Conservation (phyloP, 2,329 filamentous ascomycete species). For the Cordyceps cateniannulata region DNA sequence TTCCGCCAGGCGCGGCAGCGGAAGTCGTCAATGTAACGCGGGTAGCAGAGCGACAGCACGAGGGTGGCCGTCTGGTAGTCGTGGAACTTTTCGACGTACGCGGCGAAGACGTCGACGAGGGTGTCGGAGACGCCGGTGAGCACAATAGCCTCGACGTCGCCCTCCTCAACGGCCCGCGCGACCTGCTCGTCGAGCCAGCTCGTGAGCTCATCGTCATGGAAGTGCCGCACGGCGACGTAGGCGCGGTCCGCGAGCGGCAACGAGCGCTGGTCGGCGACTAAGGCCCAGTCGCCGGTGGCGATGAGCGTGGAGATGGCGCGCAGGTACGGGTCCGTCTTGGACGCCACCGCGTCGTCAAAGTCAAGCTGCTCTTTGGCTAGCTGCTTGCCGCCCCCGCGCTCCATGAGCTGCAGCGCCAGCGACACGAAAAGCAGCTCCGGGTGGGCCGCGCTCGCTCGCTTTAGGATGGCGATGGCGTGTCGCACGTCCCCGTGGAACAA, state of each 20-base stretch:
- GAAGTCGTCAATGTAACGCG: conserved; percentile 69
- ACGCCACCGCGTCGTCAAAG: conserved; percentile 52
- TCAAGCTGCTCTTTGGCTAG: conserved; percentile 45
- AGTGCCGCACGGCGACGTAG: conserved; percentile 63
- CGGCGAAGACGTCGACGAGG: conserved; percentile 67
- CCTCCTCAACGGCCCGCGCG: conserved; percentile 52
- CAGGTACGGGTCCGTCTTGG: conserved; percentile 69
- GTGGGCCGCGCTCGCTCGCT: conserved; percentile 55
- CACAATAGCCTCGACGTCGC: conserved; percentile 71
- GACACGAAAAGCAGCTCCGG: conserved; percentile 63
- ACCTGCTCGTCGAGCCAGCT: conserved; percentile 64
- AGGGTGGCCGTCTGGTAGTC: conserved; percentile 76
- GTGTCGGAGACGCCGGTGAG: conserved; percentile 70
- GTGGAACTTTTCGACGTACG: conserved; percentile 67
- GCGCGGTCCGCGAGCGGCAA: conserved; percentile 69
- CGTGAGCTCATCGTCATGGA: conserved; percentile 55
- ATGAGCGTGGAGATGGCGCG: conserved; percentile 74
- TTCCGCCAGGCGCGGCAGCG: conserved; percentile 69
- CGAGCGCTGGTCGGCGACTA: conserved; percentile 65
- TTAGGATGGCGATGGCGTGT: conserved; percentile 63
- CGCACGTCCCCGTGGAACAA: conserved; percentile 66
- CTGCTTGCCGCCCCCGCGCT: conserved; percentile 39
- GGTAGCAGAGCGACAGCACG: conserved; percentile 66
- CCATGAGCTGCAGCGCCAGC: conserved; percentile 58
- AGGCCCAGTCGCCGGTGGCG: conserved; percentile 68